Evolutionary conservation across 2,329 filamentous ascomycete genomes (phyloP).

Genomic region (Sporothrix schenckii): DNA sequence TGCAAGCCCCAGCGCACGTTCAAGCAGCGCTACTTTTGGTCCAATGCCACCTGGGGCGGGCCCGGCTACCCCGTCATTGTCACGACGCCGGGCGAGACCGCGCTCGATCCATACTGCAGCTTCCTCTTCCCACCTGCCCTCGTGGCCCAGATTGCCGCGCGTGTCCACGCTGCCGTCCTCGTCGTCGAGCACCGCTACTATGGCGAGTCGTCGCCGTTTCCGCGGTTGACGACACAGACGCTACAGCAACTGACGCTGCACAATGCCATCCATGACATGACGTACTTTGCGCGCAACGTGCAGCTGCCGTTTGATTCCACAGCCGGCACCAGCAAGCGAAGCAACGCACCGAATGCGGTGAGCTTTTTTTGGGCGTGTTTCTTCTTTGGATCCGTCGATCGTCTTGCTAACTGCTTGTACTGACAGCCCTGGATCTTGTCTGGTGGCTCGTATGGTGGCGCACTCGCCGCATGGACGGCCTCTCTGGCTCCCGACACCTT

Average conservation of each 20-base stretch:
- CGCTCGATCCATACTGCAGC: constrained; percentile 8
- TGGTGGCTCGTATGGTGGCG: constrained; percentile 61
- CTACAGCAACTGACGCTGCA: constrained; percentile 58
- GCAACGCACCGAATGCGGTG: constrained; percentile 54
- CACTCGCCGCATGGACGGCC: constrained; percentile 59
- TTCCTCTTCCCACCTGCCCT: constrained; percentile 4
- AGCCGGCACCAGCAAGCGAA: constrained; percentile 46
- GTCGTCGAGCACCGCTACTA: constrained; percentile 54
- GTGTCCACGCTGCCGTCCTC: constrained; percentile 13
- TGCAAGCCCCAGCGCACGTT: constrained; percentile 25
- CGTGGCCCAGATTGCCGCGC: constrained; percentile 9
- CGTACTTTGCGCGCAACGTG: constrained; percentile 57
- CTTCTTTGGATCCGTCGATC: background rate
- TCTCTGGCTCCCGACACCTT: constrained; percentile 57
- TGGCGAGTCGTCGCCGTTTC: constrained; percentile 58
- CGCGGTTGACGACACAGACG: constrained; percentile 54
- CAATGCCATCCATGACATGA: constrained; percentile 58
- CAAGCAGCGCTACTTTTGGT: constrained; percentile 31
- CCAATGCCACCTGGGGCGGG: constrained; percentile 26
- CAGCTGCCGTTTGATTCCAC: constrained; percentile 54
- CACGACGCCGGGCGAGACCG: constrained; percentile 27
- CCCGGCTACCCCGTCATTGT: constrained; percentile 32
- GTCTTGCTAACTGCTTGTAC: background rate
- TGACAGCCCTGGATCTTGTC: constrained; percentile 57
- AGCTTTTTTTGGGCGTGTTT: background rate